Conservation (phyloP, 768 basidiomycete genomes). For the Macrocybe gigantea region DNA sequence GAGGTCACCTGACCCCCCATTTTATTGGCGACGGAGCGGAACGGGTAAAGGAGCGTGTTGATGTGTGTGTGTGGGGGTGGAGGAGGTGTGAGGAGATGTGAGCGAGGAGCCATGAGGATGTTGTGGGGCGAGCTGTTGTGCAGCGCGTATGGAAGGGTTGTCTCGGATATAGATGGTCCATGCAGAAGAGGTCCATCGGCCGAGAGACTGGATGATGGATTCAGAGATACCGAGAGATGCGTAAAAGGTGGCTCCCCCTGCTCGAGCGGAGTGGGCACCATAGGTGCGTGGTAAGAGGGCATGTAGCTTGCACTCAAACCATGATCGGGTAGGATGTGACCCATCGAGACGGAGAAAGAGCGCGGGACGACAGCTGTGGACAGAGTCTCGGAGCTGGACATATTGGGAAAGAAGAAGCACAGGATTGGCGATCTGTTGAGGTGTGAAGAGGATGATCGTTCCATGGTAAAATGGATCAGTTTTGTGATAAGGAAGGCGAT, state of each 20-base stretch:
- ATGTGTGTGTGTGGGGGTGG: no score
- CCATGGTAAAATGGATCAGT: constrained; percentile 20
- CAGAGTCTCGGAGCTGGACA: constrained; percentile 3
- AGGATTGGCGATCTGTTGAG: constrained; percentile 10
- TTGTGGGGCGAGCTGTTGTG: constrained; percentile 6
- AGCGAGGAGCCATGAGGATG: no score
- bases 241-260: constrained; percentile 10
- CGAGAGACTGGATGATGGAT: constrained; percentile 7
- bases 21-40: no score
- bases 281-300: constrained; percentile 9
- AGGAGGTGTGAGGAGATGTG: no score
- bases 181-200: constrained; percentile 8
- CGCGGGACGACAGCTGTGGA: constrained; percentile 8
- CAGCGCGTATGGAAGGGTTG: constrained; percentile 9
- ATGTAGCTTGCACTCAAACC: constrained; percentile 14
- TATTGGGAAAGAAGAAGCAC: constrained; percentile 13
- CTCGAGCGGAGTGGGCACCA: constrained; percentile 16
- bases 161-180: constrained; percentile 11
- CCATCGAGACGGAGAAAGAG: constrained; percentile 16
- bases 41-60: no score
- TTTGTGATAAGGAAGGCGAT: constrained; percentile 24
- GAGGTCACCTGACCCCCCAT: no score
- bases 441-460: constrained; percentile 14
- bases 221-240: constrained; percentile 1
- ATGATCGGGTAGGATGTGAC: constrained; percentile 10